Conservation (phyloP, 2,329 filamentous ascomycete species). For the Amauroascus niger region DNA sequence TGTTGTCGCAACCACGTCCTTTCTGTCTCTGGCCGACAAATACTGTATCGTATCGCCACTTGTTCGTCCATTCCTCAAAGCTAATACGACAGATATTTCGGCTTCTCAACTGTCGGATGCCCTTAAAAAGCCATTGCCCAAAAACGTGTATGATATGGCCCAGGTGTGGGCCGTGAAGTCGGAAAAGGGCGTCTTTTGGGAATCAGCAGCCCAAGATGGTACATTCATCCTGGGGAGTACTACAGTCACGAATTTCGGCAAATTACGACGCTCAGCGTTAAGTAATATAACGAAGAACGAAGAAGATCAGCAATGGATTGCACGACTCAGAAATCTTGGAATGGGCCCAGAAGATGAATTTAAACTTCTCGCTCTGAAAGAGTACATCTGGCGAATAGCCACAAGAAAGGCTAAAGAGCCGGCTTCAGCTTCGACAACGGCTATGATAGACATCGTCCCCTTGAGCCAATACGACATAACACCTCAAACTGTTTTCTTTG, state of each 20-base stretch:
- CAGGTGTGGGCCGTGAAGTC: constrained; percentile 74
- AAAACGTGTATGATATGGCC: constrained; percentile 74
- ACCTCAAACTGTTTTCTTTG: constrained; percentile 85
- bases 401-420: constrained; percentile 55
- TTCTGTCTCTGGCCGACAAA: constrained; percentile 67
- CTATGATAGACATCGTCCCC: constrained; percentile 51
- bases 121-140: constrained; percentile 69
- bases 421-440: constrained; percentile 29
- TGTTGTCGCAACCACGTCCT: constrained; percentile 63
- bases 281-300: constrained; percentile 64
- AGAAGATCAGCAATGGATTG: constrained; percentile 91
- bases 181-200: constrained; percentile 83
- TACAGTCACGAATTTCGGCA: constrained; percentile 46
- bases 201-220: constrained; percentile 58
- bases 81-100: constrained; percentile 57
- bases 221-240: constrained; percentile 58
- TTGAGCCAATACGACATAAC: constrained; percentile 67
- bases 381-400: constrained; percentile 84
- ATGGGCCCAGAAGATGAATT: constrained; percentile 75
- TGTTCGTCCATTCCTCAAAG: constrained; percentile 70
- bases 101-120: constrained; percentile 69
- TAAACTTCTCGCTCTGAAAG: constrained; percentile 73
- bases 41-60: constrained; percentile 76
- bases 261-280: constrained; percentile 49
- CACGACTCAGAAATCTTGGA: constrained; percentile 71